Evolutionary conservation across 352 stramenopile species (phyloP).

Genomic region (Globisporangium sylvaticum): DNA sequence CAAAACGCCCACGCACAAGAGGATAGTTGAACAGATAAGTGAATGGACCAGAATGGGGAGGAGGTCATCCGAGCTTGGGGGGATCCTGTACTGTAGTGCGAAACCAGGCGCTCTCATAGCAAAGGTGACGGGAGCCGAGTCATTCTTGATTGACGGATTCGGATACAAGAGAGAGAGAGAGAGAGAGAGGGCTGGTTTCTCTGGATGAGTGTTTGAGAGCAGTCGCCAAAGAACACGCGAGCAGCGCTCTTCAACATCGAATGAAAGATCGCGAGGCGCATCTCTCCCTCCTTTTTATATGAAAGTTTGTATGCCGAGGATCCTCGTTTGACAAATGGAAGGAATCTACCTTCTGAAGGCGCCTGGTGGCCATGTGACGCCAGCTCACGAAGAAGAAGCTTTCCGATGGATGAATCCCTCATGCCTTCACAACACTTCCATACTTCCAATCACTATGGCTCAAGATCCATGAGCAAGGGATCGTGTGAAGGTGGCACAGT

Average conservation of each 20-base stretch:
- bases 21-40: neutral
- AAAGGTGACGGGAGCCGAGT: neutral
- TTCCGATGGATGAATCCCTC: neutral
- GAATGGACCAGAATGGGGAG: too few relatives aligned
- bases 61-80: too few relatives aligned
- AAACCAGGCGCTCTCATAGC: too few relatives aligned
- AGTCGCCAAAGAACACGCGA: neutral
- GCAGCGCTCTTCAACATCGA: neutral
- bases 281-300: neutral
- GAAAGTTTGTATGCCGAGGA: neutral
- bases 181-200: neutral
- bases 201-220: neutral
- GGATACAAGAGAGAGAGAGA: neutral
- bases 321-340: neutral
- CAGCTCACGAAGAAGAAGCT: neutral
- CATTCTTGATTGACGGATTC: neutral
- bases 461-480: too few relatives aligned
- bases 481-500: too few relatives aligned
- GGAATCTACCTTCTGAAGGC: neutral
- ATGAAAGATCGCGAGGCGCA: neutral
- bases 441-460: too few relatives aligned
- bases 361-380: slow-evolving; percentile 1
- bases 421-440: neutral
- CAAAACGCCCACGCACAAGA: neutral
- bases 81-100: too few relatives aligned